A percentile compares a stretch with the other conserved stretches of the same genome.
phyloP scores from a whole-genome alignment of 2,329 filamentous ascomycete genomes.

The Raffaelea arxii region DNA sequence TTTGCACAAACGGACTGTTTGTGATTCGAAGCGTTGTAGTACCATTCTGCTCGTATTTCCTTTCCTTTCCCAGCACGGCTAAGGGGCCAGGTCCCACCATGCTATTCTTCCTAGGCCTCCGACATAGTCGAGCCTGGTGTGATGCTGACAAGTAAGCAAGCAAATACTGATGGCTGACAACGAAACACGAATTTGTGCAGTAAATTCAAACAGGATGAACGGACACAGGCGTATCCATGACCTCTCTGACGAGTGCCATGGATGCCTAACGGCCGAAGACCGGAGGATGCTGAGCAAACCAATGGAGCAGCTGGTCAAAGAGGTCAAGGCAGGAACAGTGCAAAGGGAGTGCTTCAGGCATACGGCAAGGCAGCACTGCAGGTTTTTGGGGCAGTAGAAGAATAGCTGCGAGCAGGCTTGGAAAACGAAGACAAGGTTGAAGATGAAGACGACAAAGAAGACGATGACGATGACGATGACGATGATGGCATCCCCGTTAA shows the following conservation, averaged over 20 bases:
- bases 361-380: slow-evolving; percentile 81
- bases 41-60: no score
- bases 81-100: neutral
- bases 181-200: no score
- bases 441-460: slow-evolving; percentile 64
- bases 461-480: neutral
- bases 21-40: no score
- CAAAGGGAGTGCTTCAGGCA: slow-evolving; percentile 66
- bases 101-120: slow-evolving; percentile 10
- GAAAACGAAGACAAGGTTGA: slow-evolving; percentile 79
- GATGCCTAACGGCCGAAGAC: slow-evolving; percentile 54
- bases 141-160: neutral
- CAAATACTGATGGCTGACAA: no score
- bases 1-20: no score
- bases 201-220: slow-evolving; percentile 69
- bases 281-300: slow-evolving; percentile 58
- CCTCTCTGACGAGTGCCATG: slow-evolving; percentile 53
- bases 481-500: slow-evolving; percentile 45
- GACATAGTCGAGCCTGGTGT: slow-evolving; percentile 12
- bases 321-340: slow-evolving; percentile 64
- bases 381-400: slow-evolving; percentile 71
- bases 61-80: neutral
- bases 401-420: slow-evolving; percentile 91
- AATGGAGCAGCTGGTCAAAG: slow-evolving; percentile 67
- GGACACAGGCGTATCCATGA: slow-evolving; percentile 57